Percentiles rank a stretch among this genome's conserved stretches.
These are phyloP conservation scores for Beta macrorhiza DNA, from an alignment of 179 eudicot species.

Conservation along the genomic window DNA sequence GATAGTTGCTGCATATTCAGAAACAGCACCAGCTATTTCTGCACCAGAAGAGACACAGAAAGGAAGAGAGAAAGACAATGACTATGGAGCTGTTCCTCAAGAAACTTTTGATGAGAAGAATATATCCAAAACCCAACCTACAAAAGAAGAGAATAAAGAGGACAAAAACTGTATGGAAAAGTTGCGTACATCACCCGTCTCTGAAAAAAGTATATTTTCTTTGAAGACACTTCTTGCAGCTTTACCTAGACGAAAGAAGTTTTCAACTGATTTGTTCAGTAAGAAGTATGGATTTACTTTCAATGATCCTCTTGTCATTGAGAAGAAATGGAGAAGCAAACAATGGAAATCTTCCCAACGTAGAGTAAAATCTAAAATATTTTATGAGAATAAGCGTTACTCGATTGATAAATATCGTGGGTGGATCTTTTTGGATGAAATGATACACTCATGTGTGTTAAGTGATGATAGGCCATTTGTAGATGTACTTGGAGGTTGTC, in stretches of 20 bases:
- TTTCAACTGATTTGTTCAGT: slow-evolving; percentile 12
- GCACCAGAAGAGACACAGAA: slow-evolving; percentile 8
- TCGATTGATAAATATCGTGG: slow-evolving; percentile 34
- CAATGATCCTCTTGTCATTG: slow-evolving; percentile 8
- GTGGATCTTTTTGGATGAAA: slow-evolving; percentile 64
- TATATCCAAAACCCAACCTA: background rate
- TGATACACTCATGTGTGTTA: slow-evolving; percentile 42
- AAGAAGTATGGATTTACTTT: slow-evolving; percentile 14
- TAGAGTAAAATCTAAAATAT: slow-evolving; percentile 23
- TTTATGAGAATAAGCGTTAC: slow-evolving; percentile 23
- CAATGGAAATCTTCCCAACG: slow-evolving; percentile 19
- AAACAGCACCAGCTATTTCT: slow-evolving; percentile 15
- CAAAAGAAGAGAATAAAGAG: slow-evolving; percentile 27
- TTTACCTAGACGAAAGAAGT: slow-evolving; percentile 23
- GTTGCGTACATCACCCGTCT: slow-evolving; percentile 21
- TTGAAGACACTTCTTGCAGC: slow-evolving; percentile 28
- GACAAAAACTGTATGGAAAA: slow-evolving; percentile 19
- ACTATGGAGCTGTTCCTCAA: slow-evolving; percentile 2
- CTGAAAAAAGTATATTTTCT: slow-evolving; percentile 32
- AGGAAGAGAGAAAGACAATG: slow-evolving; percentile 8
- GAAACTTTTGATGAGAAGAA: slow-evolving; percentile 16
- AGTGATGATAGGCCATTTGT: slow-evolving; percentile 42
- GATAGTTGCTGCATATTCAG: background rate
- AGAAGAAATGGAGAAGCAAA: slow-evolving; percentile 31
- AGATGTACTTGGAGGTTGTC: slow-evolving; percentile 38